phyloP scores from a whole-genome alignment of 2,329 filamentous ascomycete species.

The Akanthomyces uredinophilus region DNA sequence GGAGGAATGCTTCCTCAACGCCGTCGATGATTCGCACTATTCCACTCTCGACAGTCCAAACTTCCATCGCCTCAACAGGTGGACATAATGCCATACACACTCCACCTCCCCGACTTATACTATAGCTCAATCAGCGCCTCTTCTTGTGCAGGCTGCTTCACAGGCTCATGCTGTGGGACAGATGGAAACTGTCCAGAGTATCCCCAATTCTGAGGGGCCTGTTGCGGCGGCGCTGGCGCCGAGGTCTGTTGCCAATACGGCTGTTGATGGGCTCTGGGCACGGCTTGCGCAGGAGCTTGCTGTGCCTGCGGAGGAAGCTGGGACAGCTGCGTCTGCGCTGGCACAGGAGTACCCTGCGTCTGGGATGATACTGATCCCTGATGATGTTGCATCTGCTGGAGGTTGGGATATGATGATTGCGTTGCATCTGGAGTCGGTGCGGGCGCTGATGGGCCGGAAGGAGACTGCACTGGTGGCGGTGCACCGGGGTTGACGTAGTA shows the following conservation, averaged over 20 bases:
- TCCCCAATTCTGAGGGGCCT: slow-evolving; percentile 33
- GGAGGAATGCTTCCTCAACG: slow-evolving; percentile 7
- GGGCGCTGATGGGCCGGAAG: slow-evolving; percentile 34
- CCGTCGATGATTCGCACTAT: slow-evolving; percentile 1
- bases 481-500: slow-evolving; percentile 50
- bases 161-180: slow-evolving; percentile 43
- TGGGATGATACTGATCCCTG: slow-evolving; percentile 36
- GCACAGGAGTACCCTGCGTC: slow-evolving; percentile 28
- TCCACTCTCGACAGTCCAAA: neutral
- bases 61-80: neutral
- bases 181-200: slow-evolving; percentile 57
- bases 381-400: slow-evolving; percentile 45
- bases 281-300: slow-evolving; percentile 26
- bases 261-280: slow-evolving; percentile 26
- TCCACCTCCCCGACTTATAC: neutral
- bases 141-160: slow-evolving; percentile 53
- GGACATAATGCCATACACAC: neutral
- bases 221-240: slow-evolving; percentile 18
- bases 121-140: slow-evolving; percentile 77
- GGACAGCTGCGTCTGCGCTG: slow-evolving; percentile 24
- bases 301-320: slow-evolving; percentile 28
- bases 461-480: slow-evolving; percentile 26
- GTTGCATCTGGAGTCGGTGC: slow-evolving; percentile 36
- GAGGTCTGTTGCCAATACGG: slow-evolving; percentile 25
- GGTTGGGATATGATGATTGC: slow-evolving; percentile 48